A percentile compares a stretch with the other conserved stretches of the same genome.
phyloP scores from a whole-genome alignment of 306 rosid genomes.

The Crataegus laevigata region DNA sequence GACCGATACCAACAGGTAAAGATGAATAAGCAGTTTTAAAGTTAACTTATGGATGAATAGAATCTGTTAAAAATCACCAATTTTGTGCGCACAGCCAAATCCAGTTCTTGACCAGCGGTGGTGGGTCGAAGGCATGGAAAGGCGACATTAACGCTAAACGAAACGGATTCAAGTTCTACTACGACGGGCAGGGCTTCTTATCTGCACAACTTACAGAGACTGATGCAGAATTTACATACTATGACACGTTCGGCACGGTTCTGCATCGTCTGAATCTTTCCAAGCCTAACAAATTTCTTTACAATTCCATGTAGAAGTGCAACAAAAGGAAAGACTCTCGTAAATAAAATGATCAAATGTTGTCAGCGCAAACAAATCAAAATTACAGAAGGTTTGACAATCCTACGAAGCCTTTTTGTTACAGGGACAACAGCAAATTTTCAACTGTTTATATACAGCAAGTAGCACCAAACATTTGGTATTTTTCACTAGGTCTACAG shows the following conservation, averaged over 20 bases:
- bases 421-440: neutral
- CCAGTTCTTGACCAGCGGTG: slow-evolving; percentile 71
- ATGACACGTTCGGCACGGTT: slow-evolving; percentile 43
- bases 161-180: slow-evolving; percentile 40
- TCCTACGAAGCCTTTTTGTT: neutral
- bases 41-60: neutral
- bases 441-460: slow-evolving; percentile 21
- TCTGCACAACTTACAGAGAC: slow-evolving; percentile 29
- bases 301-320: slow-evolving; percentile 1
- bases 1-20: slow-evolving; percentile 39
- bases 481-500: slow-evolving; percentile 14
- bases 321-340: neutral
- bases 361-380: neutral
- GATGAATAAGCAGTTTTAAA: too few species aligned
- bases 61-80: neutral
- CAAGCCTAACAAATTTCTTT: slow-evolving; percentile 13
- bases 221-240: slow-evolving; percentile 37
- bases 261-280: slow-evolving; percentile 38
- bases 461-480: slow-evolving; percentile 3
- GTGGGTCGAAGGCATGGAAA: slow-evolving; percentile 75
- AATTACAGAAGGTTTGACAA: neutral
- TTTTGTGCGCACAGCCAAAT: slow-evolving; percentile 45
- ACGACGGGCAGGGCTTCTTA: slow-evolving; percentile 67
- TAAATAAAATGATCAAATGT: neutral
- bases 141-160: slow-evolving; percentile 27